These are phyloP conservation scores for Polyrhizophydium stewartii DNA, from an alignment of 371 early-diverging fungal species.

Conservation along the genomic window DNA sequence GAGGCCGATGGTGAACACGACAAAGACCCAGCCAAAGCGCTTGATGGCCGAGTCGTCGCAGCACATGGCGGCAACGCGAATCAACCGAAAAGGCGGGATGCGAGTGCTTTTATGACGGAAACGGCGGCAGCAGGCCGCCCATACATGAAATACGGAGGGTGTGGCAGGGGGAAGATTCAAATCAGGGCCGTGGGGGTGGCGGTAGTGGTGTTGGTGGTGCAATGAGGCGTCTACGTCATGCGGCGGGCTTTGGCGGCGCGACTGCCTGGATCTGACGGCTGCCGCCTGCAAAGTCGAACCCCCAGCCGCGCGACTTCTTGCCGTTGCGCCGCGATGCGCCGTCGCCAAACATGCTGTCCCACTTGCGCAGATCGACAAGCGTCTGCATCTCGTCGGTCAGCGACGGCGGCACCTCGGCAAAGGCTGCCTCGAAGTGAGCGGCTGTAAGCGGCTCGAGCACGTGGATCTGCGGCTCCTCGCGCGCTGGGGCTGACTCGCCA, in stretches of 20 bases:
- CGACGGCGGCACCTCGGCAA: constrained; percentile 78
- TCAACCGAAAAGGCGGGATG: no score
- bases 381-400: constrained; percentile 83
- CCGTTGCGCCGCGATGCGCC: constrained; percentile 40
- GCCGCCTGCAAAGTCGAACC: constrained; percentile 18
- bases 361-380: constrained; percentile 78
- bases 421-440: constrained; percentile 74
- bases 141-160: no score
- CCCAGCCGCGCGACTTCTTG: constrained; percentile 25
- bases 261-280: no score
- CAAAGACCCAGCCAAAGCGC: constrained; percentile 11
- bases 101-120: no score
- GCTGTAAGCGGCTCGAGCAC: background rate
- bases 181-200: background rate
- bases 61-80: no score
- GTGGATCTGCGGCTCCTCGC: background rate
- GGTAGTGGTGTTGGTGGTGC: background rate
- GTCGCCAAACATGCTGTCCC: constrained; percentile 85
- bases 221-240: no score
- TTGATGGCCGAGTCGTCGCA: background rate
- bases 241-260: no score
- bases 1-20: constrained; percentile 25
- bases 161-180: no score
- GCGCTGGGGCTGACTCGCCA: no score
- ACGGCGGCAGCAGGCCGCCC: no score